Base-by-base conservation (phyloP, 2,329 filamentous ascomycete genomes). In the Dactylella cylindrospora region DNA sequence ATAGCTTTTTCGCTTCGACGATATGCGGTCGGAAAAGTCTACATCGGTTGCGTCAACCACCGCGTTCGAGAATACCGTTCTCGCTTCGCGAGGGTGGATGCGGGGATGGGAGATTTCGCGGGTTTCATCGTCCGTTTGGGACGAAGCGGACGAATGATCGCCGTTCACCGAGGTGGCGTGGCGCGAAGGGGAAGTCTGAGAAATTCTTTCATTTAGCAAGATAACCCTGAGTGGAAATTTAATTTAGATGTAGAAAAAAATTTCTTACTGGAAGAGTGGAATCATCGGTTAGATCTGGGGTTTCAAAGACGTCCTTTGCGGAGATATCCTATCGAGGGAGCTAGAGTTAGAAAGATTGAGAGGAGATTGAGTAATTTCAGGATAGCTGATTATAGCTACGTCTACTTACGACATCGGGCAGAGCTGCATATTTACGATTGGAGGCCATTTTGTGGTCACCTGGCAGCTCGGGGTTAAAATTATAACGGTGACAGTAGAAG, bases 301-400 rank as follows among this genome's bases (percentile, higher is more conserved):
- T 97, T 75, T 97, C 91, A 77, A 96, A 97, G 70, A 95, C 88
- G 71, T 97, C 93, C 67, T 90, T 90, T 9, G 57, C 49, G 22
- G 90, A 90, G 50, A 85, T 86, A 75, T 96, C 90, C 87, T 94
- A 67, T 23, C 19, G 17, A 38, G 47, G 8, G 23, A n/a, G 26
- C 32, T 19, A 22, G 23, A 19, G 25, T 44, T 60, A 46, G 44
- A 23, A n/a, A 50, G 60, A 29, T 29, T 12, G 15, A 6, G 15
- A 8, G 20, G 19, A 19, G 23, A 53, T 38, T 38, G 28, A 61
- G 57, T 54, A 66, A 61, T 22, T 15, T 41, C 32, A 26, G 36
- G 41, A 53, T 46, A 54, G 40, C 49, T 23, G 46, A 32, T 49
- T 39, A 41, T 45, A 46, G n/a, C n/a, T 12, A 17, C 51, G 35